Evolutionary conservation across 208 protist species (phyloP), one percentile per base, ranked within the genome.

Genomic region (Crithidia mellificae): DNA sequence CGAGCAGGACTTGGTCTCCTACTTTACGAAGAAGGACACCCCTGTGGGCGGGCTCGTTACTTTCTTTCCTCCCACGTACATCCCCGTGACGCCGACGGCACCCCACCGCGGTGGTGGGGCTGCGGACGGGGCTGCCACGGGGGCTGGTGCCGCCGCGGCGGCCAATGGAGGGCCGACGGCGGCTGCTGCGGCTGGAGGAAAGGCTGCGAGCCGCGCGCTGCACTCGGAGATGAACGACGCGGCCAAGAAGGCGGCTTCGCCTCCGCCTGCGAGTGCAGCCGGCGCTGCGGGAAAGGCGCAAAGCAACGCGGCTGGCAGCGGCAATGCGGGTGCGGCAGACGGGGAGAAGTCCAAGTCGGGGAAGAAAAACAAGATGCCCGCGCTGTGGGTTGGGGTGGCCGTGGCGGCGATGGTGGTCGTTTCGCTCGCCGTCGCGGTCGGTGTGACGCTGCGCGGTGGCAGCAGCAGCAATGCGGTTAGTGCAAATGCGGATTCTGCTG

Each of bases 1-100:
- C 46, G 74, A 84, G 71, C 65, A 76, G 29, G 76, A 84, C 56
- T 19, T 90, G 15, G 54, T 72, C 14, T 78, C 81, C 11, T 72
- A 74, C 46, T 88, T 88, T 44, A 67, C 57, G 2, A 77, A 72
- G 39, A 57, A 32, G 20, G 59, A 73, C 36, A 63, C 72, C 0
- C 79, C 83, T 1, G 58, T 68, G 1, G 74, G 74, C 30, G 76
- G 77, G 30, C 59, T 79, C 17, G 78, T 88, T 27, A 81, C 68
- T 1, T 79, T 83, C 22, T 67, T 88, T 19, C 71, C 80, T 11
- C 63, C 76, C 0, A 72, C 64, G 30, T 79, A 79, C 63, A 53
- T 82, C 30, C 65, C 75, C 7, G 58, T 77, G 1, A 69, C 74
- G 5, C 44, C 58, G 46, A 41, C 61, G 4, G 27, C 32, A 1